Conservation (phyloP, 2,329 filamentous ascomycete genomes). For the Apiospora rasikravindrae region DNA sequence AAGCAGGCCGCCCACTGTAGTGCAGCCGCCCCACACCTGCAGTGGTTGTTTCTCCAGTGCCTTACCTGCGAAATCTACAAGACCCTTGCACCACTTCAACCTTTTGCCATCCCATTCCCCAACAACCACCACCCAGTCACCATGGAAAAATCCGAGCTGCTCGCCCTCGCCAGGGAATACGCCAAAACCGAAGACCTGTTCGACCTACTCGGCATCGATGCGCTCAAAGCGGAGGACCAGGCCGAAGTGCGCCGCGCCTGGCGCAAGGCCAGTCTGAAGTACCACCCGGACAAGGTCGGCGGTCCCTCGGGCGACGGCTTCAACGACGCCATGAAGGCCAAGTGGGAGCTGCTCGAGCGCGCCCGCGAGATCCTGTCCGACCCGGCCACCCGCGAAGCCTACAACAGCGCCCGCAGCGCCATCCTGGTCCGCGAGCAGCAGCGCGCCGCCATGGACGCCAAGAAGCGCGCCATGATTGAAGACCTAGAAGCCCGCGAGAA, state of each 20-base stretch:
- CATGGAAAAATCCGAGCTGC: slow-evolving; percentile 50
- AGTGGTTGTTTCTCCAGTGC: not conserved
- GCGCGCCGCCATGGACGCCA: slow-evolving; percentile 74
- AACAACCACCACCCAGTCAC: slow-evolving; percentile 2
- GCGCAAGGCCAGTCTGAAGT: slow-evolving; percentile 83
- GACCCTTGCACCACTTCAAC: not conserved
- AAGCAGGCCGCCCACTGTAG: not conserved
- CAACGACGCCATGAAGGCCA: slow-evolving; percentile 64
- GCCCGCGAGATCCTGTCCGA: slow-evolving; percentile 86
- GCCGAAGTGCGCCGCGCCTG: slow-evolving; percentile 83
- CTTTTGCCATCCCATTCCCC: not conserved
- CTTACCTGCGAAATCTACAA: not conserved
- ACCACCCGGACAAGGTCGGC: slow-evolving; percentile 82
- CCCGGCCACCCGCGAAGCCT: slow-evolving; percentile 71
- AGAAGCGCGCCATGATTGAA: slow-evolving; percentile 79
- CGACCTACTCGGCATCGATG: slow-evolving; percentile 71
- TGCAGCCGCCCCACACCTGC: not conserved
- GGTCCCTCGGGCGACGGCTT: slow-evolving; percentile 66
- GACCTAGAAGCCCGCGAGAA: slow-evolving; percentile 82
- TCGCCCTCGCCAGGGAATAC: slow-evolving; percentile 61
- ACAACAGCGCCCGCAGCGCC: slow-evolving; percentile 78
- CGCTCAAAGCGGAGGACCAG: slow-evolving; percentile 61
- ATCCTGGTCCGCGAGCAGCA: slow-evolving; percentile 72
- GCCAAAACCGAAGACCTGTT: slow-evolving; percentile 77
- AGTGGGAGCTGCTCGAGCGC: slow-evolving; percentile 84